Evolutionary conservation across 306 rosid genomes (phyloP), one percentile per base, ranked within the genome.

Genomic region (Nissolia schottii): DNA sequence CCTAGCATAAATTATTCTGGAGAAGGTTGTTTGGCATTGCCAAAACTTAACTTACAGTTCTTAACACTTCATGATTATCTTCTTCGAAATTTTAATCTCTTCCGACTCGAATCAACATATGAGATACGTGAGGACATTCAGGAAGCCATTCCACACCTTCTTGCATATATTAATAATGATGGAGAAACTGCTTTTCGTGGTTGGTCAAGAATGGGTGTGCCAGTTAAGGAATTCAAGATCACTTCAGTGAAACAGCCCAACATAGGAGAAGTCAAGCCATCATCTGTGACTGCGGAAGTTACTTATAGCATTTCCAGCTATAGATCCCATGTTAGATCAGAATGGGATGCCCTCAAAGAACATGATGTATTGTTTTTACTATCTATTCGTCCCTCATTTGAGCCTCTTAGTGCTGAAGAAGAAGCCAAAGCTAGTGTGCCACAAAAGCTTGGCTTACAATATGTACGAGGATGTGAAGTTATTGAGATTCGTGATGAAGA

Each of bases 181-280:
- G 99, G 96, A 71, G 91, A 81, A 40, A 82, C 97, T 76, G 90
- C 96, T 75, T 91, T 94, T 58, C 96, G 97, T 32, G 99, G 99
- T 67, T 94, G 99, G 99, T 94, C 99, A 35, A 91, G 99, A 84
- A 94, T 94, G 99, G 99, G 89, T 64, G 97, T 91, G 59, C 99
- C 97, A 35, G 78, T 89, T 77, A 89, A 84, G 75, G 87, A 94
- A 78, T 94, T 89, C 79, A 94, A 75, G 88, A 85, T 94, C 67
- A 53, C 86, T 23, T 95, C 84, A 86, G 90, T 94, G 18, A 94
- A 91, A 67, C 97, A 91, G 75, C 99, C 97, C 61, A 94, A 94
- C 83, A 94, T 94, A 67, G 99, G 99, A 72, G 99, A 94, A 86
- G 96, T 91, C 73, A 94, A 94, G 77, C 99, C 97, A 68, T 53